Conservation (phyloP, 495 filamentous ascomycete species). For the Penicillium mononematosum region DNA sequence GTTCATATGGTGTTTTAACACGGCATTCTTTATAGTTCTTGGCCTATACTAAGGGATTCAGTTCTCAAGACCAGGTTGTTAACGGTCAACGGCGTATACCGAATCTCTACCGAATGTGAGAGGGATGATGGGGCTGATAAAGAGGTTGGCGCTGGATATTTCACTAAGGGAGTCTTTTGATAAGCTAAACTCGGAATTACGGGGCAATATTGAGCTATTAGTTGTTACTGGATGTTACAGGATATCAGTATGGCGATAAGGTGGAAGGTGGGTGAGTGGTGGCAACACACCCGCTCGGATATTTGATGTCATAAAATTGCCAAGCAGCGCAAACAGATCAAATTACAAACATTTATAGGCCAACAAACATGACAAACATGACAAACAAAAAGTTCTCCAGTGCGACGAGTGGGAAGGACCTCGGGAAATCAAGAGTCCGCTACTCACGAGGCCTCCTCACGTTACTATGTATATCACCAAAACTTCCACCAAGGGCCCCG, state of each 20-base stretch:
- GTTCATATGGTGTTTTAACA: neutral
- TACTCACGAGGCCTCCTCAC: no score
- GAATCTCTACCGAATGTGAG: constrained; percentile 14
- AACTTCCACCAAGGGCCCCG: constrained; percentile 36
- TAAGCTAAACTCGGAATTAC: neutral
- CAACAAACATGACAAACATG: neutral
- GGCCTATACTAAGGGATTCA: neutral
- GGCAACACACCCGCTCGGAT: neutral
- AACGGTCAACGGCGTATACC: constrained; percentile 19
- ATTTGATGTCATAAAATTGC: neutral
- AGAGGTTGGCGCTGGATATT: neutral
- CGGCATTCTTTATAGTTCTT: neutral
- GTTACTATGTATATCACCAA: constrained; percentile 6
- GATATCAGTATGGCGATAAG: constrained; percentile 9
- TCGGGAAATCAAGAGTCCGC: no score
- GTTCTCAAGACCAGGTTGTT: constrained; percentile 6
- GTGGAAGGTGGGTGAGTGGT: constrained; percentile 8
- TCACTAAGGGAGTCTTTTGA: neutral
- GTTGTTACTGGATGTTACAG: neutral
- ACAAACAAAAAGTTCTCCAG: neutral
- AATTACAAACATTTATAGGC: neutral
- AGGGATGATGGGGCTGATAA: neutral
- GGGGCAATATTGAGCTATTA: neutral
- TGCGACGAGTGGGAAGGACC: no score
- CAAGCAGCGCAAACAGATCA: neutral